These are phyloP conservation scores for Volvox carteri DNA, from an alignment of 163 green algal genomes.

Conservation along the genomic window DNA sequence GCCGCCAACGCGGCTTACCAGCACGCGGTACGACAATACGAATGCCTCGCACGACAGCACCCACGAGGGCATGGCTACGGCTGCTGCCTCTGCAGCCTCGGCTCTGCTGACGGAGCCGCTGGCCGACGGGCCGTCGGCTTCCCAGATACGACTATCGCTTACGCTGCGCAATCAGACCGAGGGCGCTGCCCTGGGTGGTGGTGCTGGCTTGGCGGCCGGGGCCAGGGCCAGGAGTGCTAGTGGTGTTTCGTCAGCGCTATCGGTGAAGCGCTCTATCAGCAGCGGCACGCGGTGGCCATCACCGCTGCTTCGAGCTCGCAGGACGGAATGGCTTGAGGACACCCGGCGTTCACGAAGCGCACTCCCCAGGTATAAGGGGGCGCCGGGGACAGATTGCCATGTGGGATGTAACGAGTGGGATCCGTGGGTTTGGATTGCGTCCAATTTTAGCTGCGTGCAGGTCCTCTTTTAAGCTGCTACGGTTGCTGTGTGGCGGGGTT, in stretches of 20 bases:
- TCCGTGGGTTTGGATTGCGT: no score
- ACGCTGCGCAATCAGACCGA: not conserved
- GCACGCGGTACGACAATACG: constrained; percentile 22
- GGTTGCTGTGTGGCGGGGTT: no score
- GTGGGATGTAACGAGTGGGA: no score
- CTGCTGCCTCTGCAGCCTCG: not conserved
- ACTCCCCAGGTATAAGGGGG: constrained; percentile 2
- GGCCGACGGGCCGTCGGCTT: not conserved
- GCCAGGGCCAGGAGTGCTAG: not conserved
- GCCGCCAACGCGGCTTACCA: constrained; percentile 6
- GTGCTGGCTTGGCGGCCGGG: not conserved
- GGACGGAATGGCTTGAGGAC: constrained; percentile 3
- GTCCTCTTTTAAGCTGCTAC: no score
- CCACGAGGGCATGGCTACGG: not conserved
- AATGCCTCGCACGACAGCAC: constrained; percentile 4
- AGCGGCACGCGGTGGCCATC: constrained; percentile 11
- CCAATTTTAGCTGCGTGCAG: no score
- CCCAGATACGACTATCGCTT: not conserved
- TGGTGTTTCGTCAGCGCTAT: not conserved
- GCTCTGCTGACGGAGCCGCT: not conserved
- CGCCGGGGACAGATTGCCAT: no score
- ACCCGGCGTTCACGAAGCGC: constrained; percentile 21
- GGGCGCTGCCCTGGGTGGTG: not conserved
- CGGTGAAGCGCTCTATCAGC: not conserved
- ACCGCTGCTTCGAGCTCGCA: not conserved